Percentiles rank a stretch among this genome's conserved stretches.
Conservation (phyloP, 441 rosid genomes). For the Gossypium davidsonii region DNA sequence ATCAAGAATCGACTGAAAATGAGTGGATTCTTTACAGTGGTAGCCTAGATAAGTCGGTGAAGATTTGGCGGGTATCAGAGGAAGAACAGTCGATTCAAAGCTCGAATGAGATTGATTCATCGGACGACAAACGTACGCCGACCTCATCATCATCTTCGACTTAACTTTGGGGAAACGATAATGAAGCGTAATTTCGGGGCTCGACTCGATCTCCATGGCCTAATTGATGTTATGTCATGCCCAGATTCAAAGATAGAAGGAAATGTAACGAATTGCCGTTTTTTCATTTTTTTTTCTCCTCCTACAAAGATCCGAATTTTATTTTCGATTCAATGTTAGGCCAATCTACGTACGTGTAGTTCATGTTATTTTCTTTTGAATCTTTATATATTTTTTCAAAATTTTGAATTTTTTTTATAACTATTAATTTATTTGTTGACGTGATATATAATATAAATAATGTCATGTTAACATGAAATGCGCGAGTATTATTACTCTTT, state of each 20-base stretch:
- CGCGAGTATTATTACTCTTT: no score
- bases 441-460: fast-evolving
- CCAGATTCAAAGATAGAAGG: no score
- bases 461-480: fast-evolving
- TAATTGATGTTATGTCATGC: neutral
- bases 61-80: slow-evolving; percentile 78
- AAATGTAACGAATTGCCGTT: no score
- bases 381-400: no score
- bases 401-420: no score
- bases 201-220: neutral
- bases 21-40: slow-evolving; percentile 83
- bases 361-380: no score
- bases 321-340: no score
- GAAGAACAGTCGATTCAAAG: slow-evolving; percentile 35
- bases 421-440: no score
- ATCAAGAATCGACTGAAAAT: slow-evolving; percentile 36
- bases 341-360: no score
- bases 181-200: neutral
- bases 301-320: no score
- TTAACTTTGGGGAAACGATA: slow-evolving; percentile 20
- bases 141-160: slow-evolving; percentile 16
- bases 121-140: slow-evolving; percentile 16
- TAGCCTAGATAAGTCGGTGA: slow-evolving; percentile 81
- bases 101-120: slow-evolving; percentile 7
- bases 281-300: no score